A percentile compares a stretch with the other conserved stretches of the same genome.
Evolutionary conservation across 2,329 filamentous ascomycete species (phyloP).

Genomic region (Eutypa lata): DNA sequence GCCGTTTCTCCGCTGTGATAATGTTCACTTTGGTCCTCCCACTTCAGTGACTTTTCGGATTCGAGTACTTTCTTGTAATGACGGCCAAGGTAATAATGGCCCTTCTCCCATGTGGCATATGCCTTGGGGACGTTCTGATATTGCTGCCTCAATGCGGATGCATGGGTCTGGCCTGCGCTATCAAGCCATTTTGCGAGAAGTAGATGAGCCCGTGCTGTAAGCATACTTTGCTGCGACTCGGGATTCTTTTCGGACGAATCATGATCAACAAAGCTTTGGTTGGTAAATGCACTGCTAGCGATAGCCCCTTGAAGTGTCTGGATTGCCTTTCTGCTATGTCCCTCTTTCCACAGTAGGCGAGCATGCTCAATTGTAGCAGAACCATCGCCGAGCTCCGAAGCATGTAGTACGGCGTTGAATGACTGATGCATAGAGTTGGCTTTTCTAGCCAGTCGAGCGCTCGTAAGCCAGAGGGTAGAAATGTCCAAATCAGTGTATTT

Average conservation of each 20-base stretch:
- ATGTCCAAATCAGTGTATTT: conserved; percentile 70
- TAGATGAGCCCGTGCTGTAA: conserved; percentile 77
- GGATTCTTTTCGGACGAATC: conserved; percentile 37
- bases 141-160: conserved; percentile 71
- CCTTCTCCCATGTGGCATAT: conserved; percentile 81
- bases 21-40: conserved; percentile 72
- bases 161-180: conserved; percentile 87
- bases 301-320: conserved; percentile 87
- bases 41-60: conserved; percentile 74
- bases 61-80: conserved; percentile 97
- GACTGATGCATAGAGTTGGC: conserved; percentile 79
- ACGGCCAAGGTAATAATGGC: conserved; percentile 92
- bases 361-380: conserved; percentile 94
- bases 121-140: conserved; percentile 80
- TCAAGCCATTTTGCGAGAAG: conserved; percentile 97
- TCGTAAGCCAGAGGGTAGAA: conserved; percentile 81
- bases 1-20: conserved; percentile 80
- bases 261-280: conserved; percentile 33
- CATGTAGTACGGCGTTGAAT: conserved; percentile 90
- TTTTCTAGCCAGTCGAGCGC: conserved; percentile 82
- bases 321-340: conserved; percentile 91
- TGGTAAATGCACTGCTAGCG: conserved; percentile 70
- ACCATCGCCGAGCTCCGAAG: conserved; percentile 77
- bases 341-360: conserved; percentile 87
- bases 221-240: conserved; percentile 52